A percentile compares a stretch with the other conserved stretches of the same genome.
phyloP scores from a whole-genome alignment of 2,329 filamentous ascomycete genomes.

The Dactylellina drechsleri region DNA sequence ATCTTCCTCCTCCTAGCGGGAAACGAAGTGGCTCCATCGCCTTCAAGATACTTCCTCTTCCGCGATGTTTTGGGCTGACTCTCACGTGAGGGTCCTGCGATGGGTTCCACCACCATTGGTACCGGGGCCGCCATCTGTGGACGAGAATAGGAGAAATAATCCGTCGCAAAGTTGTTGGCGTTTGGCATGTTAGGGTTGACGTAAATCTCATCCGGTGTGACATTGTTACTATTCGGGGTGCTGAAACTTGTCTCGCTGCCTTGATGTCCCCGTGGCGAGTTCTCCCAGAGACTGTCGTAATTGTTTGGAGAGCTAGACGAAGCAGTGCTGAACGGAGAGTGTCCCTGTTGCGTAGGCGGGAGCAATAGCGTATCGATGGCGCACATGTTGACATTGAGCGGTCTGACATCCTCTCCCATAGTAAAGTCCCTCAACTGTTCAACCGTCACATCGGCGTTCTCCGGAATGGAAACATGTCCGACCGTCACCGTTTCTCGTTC shows the following conservation, averaged over 20 bases:
- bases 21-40: slow-evolving; percentile 46
- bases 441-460: slow-evolving; percentile 11
- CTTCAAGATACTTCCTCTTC: slow-evolving; percentile 53
- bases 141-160: slow-evolving; percentile 45
- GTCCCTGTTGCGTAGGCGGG: slow-evolving; percentile 19
- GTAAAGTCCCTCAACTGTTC: slow-evolving; percentile 15
- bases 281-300: slow-evolving; percentile 43
- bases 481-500: slow-evolving; percentile 20
- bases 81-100: slow-evolving; percentile 4
- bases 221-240: slow-evolving; percentile 49
- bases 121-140: slow-evolving; percentile 13
- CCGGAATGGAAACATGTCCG: slow-evolving; percentile 28
- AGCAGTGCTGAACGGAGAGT: slow-evolving; percentile 46
- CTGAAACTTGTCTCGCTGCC: slow-evolving; percentile 51
- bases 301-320: slow-evolving; percentile 51
- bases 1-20: slow-evolving; percentile 46
- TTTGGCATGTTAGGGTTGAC: slow-evolving; percentile 42
- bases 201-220: slow-evolving; percentile 50
- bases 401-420: slow-evolving; percentile 12
- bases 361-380: slow-evolving; percentile 31
- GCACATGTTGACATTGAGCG: slow-evolving; percentile 27
- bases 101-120: not conserved
- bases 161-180: slow-evolving; percentile 29
- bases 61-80: slow-evolving; percentile 20
- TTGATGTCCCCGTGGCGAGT: slow-evolving; percentile 30